phyloP scores from a whole-genome alignment of 306 rosid species.

The Pterocarpus macrocarpus region DNA sequence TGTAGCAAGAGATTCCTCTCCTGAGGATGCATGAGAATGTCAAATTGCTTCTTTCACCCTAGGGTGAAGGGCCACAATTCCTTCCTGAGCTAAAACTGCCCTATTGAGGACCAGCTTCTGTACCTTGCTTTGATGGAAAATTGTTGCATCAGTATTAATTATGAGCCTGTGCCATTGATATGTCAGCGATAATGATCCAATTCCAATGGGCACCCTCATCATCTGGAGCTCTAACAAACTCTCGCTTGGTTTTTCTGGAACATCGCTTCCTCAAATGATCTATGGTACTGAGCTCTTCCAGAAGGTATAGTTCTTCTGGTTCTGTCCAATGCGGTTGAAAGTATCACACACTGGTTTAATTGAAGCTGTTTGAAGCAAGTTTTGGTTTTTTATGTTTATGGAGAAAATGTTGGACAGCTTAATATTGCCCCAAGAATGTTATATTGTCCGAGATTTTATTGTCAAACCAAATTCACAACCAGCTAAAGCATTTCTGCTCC shows the following conservation, averaged over 20 bases:
- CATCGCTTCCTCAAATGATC: constrained; percentile 23
- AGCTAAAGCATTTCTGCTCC: neutral
- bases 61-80: constrained; percentile 34
- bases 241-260: constrained; percentile 25
- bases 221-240: constrained; percentile 22
- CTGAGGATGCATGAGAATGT: constrained; percentile 52
- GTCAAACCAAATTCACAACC: constrained; percentile 3
- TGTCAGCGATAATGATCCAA: constrained; percentile 9
- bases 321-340: constrained; percentile 35
- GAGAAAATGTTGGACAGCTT: constrained; percentile 36
- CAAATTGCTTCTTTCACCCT: neutral
- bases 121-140: constrained; percentile 45
- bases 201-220: constrained; percentile 33
- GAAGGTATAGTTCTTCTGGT: constrained; percentile 32
- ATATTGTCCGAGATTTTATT: constrained; percentile 19
- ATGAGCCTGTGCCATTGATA: constrained; percentile 16
- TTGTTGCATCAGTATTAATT: constrained; percentile 31
- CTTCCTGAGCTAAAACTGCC: neutral
- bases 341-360: constrained; percentile 38
- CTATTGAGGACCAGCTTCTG: constrained; percentile 6
- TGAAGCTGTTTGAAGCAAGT: constrained; percentile 47
- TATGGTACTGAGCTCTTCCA: constrained; percentile 34
- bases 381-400: constrained; percentile 42
- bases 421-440: constrained; percentile 31
- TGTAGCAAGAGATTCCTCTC: constrained; percentile 53